phyloP scores from a whole-genome alignment of 2,329 filamentous ascomycete genomes.

The Fusarium pininemorale region DNA sequence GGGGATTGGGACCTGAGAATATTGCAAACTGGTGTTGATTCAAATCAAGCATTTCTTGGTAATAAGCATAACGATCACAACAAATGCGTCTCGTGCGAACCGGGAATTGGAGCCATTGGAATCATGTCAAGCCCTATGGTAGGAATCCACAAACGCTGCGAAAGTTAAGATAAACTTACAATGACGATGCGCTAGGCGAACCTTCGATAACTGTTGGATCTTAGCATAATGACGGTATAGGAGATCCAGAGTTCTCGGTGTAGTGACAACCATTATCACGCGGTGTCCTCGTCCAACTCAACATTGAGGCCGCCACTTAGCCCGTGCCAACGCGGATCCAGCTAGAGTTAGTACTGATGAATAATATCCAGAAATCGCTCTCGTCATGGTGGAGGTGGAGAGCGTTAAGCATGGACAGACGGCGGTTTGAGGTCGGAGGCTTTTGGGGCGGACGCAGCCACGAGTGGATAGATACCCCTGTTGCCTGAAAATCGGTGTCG shows the following conservation, averaged over 20 bases:
- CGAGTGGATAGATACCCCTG: conserved; percentile 38
- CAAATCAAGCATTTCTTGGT: not conserved
- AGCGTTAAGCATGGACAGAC: conserved; percentile 38
- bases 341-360: conserved; percentile 28
- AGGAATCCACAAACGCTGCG: not conserved
- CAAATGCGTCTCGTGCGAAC: not conserved
- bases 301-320: conserved; percentile 42
- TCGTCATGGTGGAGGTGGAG: conserved; percentile 35
- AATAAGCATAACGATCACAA: not conserved
- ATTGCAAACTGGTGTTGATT: not conserved
- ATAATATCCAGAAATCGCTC: conserved; percentile 28
- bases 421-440: conserved; percentile 42
- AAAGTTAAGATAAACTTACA: not conserved
- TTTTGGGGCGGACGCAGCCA: conserved; percentile 43
- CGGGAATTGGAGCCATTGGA: not conserved
- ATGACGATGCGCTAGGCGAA: not conserved
- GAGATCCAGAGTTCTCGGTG: conserved; percentile 1
- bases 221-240: conserved; percentile 34
- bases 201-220: not conserved
- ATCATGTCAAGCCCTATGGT: not conserved
- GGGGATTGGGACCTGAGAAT: not conserved
- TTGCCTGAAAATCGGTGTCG: conserved; percentile 6
- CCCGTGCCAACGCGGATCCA: conserved; percentile 36
- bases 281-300: conserved; percentile 35
- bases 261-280: conserved; percentile 30